Evolutionary conservation across 345 rosid genomes (phyloP), one percentile per base, ranked within the genome.

Genomic region (Murraya koenigii): DNA sequence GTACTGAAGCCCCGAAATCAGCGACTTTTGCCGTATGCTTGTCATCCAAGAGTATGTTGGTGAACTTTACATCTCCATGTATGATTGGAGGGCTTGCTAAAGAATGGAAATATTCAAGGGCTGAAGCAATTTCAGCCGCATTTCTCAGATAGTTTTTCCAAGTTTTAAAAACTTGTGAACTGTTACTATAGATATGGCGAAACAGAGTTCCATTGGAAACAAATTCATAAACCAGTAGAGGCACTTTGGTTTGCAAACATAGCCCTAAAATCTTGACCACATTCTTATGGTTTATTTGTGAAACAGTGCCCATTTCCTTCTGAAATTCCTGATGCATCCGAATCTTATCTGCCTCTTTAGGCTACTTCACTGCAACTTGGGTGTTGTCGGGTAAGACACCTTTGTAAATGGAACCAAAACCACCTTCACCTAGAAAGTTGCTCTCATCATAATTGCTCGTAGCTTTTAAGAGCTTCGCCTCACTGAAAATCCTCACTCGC

Each of bases 1-100:
- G 38, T 17, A 80, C 83, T 2, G 87, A 85, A 58, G 84, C 80
- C 26, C 85, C 85, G 10, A 85, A 85, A 75, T 85, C 85, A 14
- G 85, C 55, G 1, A 85, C 80, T 65, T 85, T 85, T 20, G 82
- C 82, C 15, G 76, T 75, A 19, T 59, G 63, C 1, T 75, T 71
- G 1, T 74, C 79, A n/a, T 85, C 87, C 44, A 84, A 54, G 8
- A 81, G 87, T 35, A 85, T 82, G 82, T 85, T 82, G n/a, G 35
- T 30, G 1, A 83, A 72, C 77, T 82, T 85, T 38, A 85, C 38
- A 69, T 82, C 85, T 28, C 88, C 83, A 13, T 85, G 88, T 30
- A 85, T 85, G 38, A 82, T 78, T 1, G 85, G 80, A 13, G 88
- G 85, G 70, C 69, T n/a, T 23, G 85, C 85, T 20, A 82, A 35